A percentile compares a stretch with the other conserved stretches of the same genome.
Evolutionary conservation across 164 flowering plant species (phyloP).

Genomic region (Sedum album): DNA sequence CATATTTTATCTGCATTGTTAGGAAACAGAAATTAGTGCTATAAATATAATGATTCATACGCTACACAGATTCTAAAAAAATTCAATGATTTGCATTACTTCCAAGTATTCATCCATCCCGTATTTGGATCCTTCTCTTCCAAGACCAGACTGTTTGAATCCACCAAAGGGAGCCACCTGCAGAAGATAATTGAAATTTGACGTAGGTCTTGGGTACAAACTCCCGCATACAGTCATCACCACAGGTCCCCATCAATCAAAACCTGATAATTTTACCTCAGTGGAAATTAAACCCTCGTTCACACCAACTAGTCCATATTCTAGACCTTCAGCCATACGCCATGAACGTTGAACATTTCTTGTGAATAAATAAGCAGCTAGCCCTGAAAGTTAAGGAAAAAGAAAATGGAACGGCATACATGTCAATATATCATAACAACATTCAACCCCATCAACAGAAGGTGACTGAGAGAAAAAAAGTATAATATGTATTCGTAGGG

Average conservation of each 20-base stretch:
- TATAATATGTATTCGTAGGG: background rate
- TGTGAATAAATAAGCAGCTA: slow-evolving; percentile 87
- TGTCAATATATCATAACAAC: background rate
- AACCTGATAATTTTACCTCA: slow-evolving; percentile 38
- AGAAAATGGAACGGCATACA: background rate
- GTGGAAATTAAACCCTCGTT: slow-evolving; percentile 94
- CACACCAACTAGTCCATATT: slow-evolving; percentile 89
- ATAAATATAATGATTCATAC: background rate
- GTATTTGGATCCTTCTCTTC: slow-evolving; percentile 94
- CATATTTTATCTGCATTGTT: slow-evolving; percentile 52
- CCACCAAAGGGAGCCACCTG: slow-evolving; percentile 99
- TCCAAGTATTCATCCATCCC: slow-evolving; percentile 92
- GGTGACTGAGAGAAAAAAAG: background rate
- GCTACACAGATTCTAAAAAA: background rate
- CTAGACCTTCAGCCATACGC: slow-evolving; percentile 96
- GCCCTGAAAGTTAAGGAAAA: slow-evolving; percentile 34
- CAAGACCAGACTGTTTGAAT: slow-evolving; percentile 90
- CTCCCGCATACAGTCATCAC: background rate
- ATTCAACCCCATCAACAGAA: background rate
- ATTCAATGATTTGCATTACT: slow-evolving; percentile 27
- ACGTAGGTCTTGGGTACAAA: background rate
- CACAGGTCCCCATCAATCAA: background rate
- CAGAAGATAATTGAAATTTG: slow-evolving; percentile 10
- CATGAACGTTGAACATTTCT: slow-evolving; percentile 70
- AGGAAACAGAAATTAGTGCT: slow-evolving; percentile 5